Percentiles rank a stretch among this genome's conserved stretches.
phyloP scores from a whole-genome alignment of 2,329 filamentous ascomycete species.

The Rugonectria rugulosa region DNA sequence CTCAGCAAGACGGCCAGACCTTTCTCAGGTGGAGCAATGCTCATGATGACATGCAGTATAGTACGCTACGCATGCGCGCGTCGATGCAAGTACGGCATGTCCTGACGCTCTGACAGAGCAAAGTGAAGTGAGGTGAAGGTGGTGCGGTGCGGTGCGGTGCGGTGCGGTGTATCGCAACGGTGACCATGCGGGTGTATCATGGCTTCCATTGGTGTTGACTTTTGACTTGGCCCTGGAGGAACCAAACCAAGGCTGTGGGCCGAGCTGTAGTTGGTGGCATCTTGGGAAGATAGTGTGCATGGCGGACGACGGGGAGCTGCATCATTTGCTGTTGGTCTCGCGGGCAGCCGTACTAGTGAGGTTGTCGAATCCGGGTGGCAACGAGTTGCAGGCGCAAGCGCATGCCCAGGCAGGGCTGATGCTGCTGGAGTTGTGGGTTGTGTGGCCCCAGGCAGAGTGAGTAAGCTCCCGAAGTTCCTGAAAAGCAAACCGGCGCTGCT shows the following conservation, averaged over 20 bases:
- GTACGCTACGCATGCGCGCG: constrained; percentile 25
- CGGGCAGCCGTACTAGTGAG: background rate
- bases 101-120: constrained; percentile 5
- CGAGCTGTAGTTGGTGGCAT: constrained; percentile 1
- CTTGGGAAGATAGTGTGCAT: background rate
- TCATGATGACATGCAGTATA: constrained; percentile 34
- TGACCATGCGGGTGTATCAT: constrained; percentile 4
- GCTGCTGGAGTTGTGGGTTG: constrained; percentile 7
- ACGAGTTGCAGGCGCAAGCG: constrained; percentile 1
- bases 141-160: too few species aligned
- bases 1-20: constrained; percentile 28
- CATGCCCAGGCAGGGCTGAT: constrained; percentile 1
- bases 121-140: too few species aligned
- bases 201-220: background rate
- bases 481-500: constrained; percentile 2
- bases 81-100: constrained; percentile 7
- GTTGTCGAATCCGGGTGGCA: constrained; percentile 15
- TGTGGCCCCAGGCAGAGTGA: constrained; percentile 5
- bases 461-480: constrained; percentile 8
- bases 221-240: constrained; percentile 1
- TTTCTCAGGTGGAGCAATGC: constrained; percentile 24
- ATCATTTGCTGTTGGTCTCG: constrained; percentile 1
- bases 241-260: constrained; percentile 8
- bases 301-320: constrained; percentile 5
- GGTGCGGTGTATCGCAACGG: background rate